Evolutionary conservation across 805 yeast species (phyloP), one percentile per base, ranked within the genome.

Genomic region (Blastobotrys americana): DNA sequence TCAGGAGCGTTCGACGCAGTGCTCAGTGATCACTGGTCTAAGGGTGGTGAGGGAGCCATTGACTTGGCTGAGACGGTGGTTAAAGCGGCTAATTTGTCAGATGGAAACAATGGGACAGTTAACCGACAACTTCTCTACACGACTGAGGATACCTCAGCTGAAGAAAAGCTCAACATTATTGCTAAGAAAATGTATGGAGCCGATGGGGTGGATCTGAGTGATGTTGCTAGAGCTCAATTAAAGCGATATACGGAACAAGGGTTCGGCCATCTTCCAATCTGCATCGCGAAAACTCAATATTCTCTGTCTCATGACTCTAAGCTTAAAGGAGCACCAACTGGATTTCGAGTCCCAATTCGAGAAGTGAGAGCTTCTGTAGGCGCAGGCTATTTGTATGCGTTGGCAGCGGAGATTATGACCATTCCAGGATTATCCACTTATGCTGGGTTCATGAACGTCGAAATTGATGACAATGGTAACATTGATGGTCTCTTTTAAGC

Each of bases 271-370:
- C 71, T 90, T 61, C 98, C 97, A 46, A 82, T 90, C 56, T 90
- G 98, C 69, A 84, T 90, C 59, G 98, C 98, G 47, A 90, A 90
- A 74, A 90, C 98, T 2, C 98, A 90, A 67, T 90, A 90, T 72
- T 87, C 96, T 0, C 72, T 90, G 55, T 88, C 97, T 2, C 97
- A 89, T 61, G 97, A 90, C 66, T 88, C 97, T 37, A 70, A 77
- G 18, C 75, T 93, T 65, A 89, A 89, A 70, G 96, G 96, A 62
- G 96, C 87, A 36, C 98, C 98, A 53, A 78, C 83, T 17, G 96
- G 95, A 5, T 90, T 89, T 72, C 84, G 79, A 15, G 84, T 90
- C 64, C 97, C 98, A 41, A 87, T 90, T 56, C 78, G 95, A 64
- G 98, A 90, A 57, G 85, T 90, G 52, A 82, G 95, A 67, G 89